Evolutionary conservation across 2,329 filamentous ascomycete genomes (phyloP).

Genomic region (Cladosporium halotolerans): DNA sequence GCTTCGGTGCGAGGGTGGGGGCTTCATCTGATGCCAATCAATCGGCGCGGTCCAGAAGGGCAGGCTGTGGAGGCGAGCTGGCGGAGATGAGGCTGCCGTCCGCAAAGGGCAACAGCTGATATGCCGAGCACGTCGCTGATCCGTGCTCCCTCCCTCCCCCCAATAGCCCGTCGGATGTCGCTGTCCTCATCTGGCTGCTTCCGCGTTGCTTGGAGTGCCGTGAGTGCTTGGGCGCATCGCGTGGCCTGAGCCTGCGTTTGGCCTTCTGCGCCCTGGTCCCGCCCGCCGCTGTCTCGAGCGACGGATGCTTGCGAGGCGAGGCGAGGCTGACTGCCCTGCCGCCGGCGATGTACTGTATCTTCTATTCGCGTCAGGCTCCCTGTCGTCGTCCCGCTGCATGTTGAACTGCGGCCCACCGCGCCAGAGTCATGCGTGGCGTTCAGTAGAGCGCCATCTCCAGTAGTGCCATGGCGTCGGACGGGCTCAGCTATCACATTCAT

Average conservation of each 20-base stretch:
- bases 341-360: not conserved
- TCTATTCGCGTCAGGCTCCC: not conserved
- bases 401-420: not conserved
- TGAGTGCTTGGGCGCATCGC: no score
- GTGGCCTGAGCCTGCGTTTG: no score
- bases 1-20: not conserved
- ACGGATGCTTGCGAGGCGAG: not conserved
- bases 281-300: conserved; percentile 3
- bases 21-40: not conserved
- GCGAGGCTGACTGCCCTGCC: not conserved
- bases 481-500: conserved; percentile 5
- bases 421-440: conserved; percentile 4
- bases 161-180: not conserved
- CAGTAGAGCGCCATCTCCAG: conserved; percentile 2
- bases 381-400: not conserved
- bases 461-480: conserved; percentile 6
- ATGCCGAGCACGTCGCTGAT: not conserved
- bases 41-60: conserved; percentile 5
- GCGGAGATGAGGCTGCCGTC: conserved; percentile 2
- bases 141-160: no score
- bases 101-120: conserved; percentile 5
- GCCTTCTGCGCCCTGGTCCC: not conserved
- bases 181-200: not conserved
- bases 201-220: conserved; percentile 4
- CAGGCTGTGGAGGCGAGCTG: conserved; percentile 5